Evolutionary conservation across 352 stramenopile species (phyloP).

Genomic region (Globisporangium parvum): DNA sequence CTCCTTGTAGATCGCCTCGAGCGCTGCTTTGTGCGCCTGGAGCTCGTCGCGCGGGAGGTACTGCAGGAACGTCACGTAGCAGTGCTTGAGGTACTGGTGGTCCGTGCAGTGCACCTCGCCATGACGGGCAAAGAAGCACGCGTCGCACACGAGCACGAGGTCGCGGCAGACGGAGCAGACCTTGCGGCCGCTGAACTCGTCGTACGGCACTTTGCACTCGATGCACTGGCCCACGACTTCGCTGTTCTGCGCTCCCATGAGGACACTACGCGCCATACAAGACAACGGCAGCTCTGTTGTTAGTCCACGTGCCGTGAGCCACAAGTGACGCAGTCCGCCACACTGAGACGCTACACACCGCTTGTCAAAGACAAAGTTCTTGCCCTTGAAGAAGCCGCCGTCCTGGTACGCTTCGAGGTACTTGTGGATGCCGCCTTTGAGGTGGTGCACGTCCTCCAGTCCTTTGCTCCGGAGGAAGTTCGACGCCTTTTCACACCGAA

Average conservation of each 20-base stretch:
- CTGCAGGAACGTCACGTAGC: slow-evolving; percentile 67
- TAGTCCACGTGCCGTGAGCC: too few species aligned
- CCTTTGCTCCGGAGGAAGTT: slow-evolving; percentile 60
- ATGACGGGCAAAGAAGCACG: slow-evolving; percentile 48
- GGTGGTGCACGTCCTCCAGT: slow-evolving; percentile 50
- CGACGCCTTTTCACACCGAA: slow-evolving; percentile 70
- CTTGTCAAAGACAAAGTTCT: slow-evolving; percentile 83
- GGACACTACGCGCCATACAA: slow-evolving; percentile 22
- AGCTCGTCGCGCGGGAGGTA: slow-evolving; percentile 45
- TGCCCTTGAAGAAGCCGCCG: slow-evolving; percentile 61
- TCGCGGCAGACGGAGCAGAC: slow-evolving; percentile 72
- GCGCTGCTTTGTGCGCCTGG: slow-evolving; percentile 29
- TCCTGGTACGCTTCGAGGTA: slow-evolving; percentile 62
- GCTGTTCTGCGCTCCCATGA: slow-evolving; percentile 51
- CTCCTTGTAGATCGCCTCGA: slow-evolving; percentile 45
- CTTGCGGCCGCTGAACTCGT: slow-evolving; percentile 63
- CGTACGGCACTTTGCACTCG: slow-evolving; percentile 42
- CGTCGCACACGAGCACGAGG: slow-evolving; percentile 60
- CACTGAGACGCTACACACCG: slow-evolving; percentile 22
- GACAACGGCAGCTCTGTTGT: not conserved
- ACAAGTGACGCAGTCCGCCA: not conserved
- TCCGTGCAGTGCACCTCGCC: slow-evolving; percentile 70
- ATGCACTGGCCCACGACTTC: slow-evolving; percentile 72
- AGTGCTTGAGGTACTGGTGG: slow-evolving; percentile 68
- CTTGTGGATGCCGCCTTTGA: slow-evolving; percentile 74